A percentile compares a stretch with the other conserved stretches of the same genome.
These are phyloP conservation scores for Spiraea crenata DNA, from an alignment of 331 rosid genomes.

Conservation along the genomic window DNA sequence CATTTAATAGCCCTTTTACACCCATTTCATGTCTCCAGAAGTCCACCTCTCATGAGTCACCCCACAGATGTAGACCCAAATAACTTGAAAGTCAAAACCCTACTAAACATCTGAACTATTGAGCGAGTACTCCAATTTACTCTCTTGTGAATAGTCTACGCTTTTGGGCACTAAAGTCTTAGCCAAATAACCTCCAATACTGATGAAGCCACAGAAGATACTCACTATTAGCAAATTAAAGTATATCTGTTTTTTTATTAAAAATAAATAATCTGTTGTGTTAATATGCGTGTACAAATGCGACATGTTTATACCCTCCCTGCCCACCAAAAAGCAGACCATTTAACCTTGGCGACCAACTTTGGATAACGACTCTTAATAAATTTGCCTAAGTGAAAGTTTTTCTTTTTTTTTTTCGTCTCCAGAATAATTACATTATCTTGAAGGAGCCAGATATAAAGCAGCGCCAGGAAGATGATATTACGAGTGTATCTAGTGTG, in stretches of 20 bases:
- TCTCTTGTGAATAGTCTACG: not conserved
- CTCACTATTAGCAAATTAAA: not conserved
- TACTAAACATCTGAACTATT: not conserved
- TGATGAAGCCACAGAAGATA: not conserved
- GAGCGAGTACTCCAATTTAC: not conserved
- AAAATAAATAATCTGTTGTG: too few relatives aligned
- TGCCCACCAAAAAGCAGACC: not conserved
- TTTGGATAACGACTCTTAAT: not conserved
- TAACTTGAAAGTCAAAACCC: not conserved
- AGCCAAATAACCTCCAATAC: not conserved
- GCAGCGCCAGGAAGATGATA: constrained; percentile 65
- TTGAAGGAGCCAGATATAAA: constrained; percentile 61
- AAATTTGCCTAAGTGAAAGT: not conserved
- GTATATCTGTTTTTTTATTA: not conserved
- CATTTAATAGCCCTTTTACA: too few relatives aligned
- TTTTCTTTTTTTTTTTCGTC: not conserved
- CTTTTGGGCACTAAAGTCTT: not conserved
- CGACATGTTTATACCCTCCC: too few relatives aligned
- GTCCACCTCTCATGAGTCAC: not conserved
- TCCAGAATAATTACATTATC: constrained; percentile 68
- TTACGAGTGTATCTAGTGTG: constrained; percentile 60
- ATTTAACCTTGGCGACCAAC: too few relatives aligned
- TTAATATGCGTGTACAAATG: too few relatives aligned
- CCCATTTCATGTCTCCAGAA: too few relatives aligned
- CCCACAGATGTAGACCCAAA: not conserved